Evolutionary conservation across 2,329 filamentous ascomycete genomes (phyloP).

Genomic region (Aspergillus aculeatus): DNA sequence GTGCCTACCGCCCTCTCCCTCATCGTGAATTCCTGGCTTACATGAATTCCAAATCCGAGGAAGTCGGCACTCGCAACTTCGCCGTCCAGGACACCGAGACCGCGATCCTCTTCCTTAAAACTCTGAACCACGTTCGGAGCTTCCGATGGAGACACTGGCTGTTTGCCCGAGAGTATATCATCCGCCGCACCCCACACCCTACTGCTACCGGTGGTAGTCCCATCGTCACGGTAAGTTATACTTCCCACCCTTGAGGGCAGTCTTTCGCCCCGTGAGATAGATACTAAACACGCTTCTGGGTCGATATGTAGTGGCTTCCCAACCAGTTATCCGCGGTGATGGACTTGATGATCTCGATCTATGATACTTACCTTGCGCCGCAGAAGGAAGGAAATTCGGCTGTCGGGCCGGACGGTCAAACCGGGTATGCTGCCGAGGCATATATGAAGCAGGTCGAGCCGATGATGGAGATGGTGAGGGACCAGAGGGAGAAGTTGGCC

Average conservation of each 20-base stretch:
- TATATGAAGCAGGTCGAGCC: conserved; percentile 40
- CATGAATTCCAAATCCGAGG: conserved; percentile 58
- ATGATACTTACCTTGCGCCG: conserved; percentile 39
- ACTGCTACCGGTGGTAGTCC: conserved; percentile 51
- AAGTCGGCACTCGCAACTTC: conserved; percentile 42
- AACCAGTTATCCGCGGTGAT: conserved; percentile 51
- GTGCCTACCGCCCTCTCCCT: conserved; percentile 82
- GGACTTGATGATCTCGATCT: conserved; percentile 49
- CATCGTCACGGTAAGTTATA: conserved; percentile 44
- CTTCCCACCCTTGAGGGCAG: not conserved
- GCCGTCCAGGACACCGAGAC: conserved; percentile 40
- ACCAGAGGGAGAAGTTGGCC: conserved; percentile 35
- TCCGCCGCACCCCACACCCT: conserved; percentile 46
- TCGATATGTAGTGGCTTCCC: conserved; percentile 42
- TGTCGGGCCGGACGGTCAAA: conserved; percentile 2
- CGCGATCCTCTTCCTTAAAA: conserved; percentile 45
- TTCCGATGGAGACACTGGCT: conserved; percentile 53
- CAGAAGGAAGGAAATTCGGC: conserved; percentile 23
- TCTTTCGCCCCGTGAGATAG: not conserved
- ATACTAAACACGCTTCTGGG: not conserved
- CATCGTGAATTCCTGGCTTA: conserved; percentile 81
- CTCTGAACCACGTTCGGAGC: conserved; percentile 48
- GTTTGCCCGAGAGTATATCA: conserved; percentile 51
- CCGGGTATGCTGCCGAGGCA: conserved; percentile 1
- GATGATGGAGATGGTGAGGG: conserved; percentile 38